These are phyloP conservation scores for Torulaspora franciscae DNA, from an alignment of 805 yeast species.

Conservation along the genomic window DNA sequence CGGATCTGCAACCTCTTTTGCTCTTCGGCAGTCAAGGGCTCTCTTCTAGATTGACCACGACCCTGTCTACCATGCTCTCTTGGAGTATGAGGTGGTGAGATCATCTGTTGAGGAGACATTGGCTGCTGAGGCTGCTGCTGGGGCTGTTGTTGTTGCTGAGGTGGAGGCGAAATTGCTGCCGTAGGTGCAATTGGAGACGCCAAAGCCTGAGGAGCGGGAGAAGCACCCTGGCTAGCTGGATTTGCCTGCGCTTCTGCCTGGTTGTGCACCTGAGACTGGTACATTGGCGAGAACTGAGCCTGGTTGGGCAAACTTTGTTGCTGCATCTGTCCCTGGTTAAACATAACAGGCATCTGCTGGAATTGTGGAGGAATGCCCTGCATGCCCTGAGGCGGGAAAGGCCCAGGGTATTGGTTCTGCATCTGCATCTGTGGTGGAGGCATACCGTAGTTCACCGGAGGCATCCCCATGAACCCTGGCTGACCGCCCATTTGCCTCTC, in stretches of 20 bases:
- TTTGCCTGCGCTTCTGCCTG: slow-evolving; percentile 1
- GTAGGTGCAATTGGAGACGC: slow-evolving; percentile 2
- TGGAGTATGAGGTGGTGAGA: slow-evolving; percentile 11
- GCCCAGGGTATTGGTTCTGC: slow-evolving; percentile 24
- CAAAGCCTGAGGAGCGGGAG: slow-evolving; percentile 5
- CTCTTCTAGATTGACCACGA: slow-evolving; percentile 31
- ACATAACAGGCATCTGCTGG: slow-evolving; percentile 17
- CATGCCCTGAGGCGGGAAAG: slow-evolving; percentile 14
- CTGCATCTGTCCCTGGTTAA: slow-evolving; percentile 21
- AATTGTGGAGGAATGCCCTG: slow-evolving; percentile 21
- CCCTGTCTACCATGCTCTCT: slow-evolving; percentile 17
- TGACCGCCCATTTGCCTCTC: slow-evolving; percentile 29
- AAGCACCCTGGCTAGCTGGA: slow-evolving; percentile 1
- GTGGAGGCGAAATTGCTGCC: slow-evolving; percentile 2
- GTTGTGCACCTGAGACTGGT: not conserved
- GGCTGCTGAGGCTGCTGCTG: slow-evolving; percentile 28
- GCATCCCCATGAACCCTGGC: slow-evolving; percentile 26
- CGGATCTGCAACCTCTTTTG: slow-evolving; percentile 61
- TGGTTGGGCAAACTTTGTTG: slow-evolving; percentile 16
- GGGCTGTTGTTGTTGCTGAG: slow-evolving; percentile 18
- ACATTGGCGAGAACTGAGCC: slow-evolving; percentile 8
- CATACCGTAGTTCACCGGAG: slow-evolving; percentile 29
- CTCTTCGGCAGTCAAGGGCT: slow-evolving; percentile 63
- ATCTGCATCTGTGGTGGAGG: slow-evolving; percentile 33
- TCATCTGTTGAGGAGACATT: slow-evolving; percentile 16